Evolutionary conservation across 495 filamentous ascomycete genomes (phyloP).

Genomic region (Evernia prunastri): DNA sequence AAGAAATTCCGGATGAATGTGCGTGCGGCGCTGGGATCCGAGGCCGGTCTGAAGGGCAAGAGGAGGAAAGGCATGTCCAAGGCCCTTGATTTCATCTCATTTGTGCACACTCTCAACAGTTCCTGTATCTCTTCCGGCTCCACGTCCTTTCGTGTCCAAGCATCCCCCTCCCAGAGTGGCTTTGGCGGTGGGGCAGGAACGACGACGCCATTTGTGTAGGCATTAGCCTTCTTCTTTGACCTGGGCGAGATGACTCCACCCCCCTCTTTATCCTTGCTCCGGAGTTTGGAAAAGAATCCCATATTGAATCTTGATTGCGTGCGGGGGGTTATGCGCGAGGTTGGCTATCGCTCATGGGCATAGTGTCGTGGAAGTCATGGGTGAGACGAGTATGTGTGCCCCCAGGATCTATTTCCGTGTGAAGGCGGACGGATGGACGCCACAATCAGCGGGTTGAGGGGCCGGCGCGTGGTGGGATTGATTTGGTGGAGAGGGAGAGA

Average conservation of each 20-base stretch:
- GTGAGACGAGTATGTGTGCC: not conserved
- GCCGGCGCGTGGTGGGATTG: not conserved
- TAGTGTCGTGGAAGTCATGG: not conserved
- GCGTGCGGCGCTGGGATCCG: constrained; percentile 83
- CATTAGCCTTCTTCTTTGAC: constrained; percentile 49
- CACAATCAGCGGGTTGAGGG: constrained; percentile 8
- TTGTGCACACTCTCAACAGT: constrained; percentile 73
- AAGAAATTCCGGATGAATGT: constrained; percentile 94
- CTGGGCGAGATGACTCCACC: constrained; percentile 43
- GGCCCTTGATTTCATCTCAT: constrained; percentile 87
- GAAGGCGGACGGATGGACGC: no score
- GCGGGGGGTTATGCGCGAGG: constrained; percentile 2
- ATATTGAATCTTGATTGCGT: constrained; percentile 28
- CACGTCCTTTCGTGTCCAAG: constrained; percentile 80
- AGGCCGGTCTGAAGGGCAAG: constrained; percentile 89
- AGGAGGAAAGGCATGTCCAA: constrained; percentile 89
- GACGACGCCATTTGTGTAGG: constrained; percentile 45
- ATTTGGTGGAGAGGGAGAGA: no score
- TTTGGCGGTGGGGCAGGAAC: constrained; percentile 48
- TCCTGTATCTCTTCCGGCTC: constrained; percentile 88
- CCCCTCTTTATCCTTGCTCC: constrained; percentile 51
- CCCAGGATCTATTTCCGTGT: not conserved
- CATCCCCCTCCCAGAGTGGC: constrained; percentile 73
- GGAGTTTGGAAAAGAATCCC: constrained; percentile 68
- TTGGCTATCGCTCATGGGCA: not conserved